phyloP scores from a whole-genome alignment of 495 filamentous ascomycete species.

The Penicillium lividum region DNA sequence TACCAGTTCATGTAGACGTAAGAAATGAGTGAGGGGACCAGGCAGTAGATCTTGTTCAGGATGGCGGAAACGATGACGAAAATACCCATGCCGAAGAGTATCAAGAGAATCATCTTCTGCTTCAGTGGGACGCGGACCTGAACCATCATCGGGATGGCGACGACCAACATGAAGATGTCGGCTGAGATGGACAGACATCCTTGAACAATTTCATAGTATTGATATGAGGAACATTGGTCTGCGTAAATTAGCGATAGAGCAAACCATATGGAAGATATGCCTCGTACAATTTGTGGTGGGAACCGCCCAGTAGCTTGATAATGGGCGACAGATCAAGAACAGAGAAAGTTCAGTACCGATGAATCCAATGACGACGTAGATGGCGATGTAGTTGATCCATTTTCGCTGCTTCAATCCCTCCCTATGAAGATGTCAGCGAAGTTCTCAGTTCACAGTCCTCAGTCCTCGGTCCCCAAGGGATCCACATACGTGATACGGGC shows the following conservation, averaged over 20 bases:
- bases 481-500: conserved; percentile 47
- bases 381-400: conserved; percentile 47
- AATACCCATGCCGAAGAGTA: conserved; percentile 58
- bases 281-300: conserved; percentile 37
- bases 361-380: conserved; percentile 59
- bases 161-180: conserved; percentile 63
- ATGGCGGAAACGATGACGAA: conserved; percentile 68
- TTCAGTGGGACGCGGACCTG: conserved; percentile 54
- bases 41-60: conserved; percentile 68
- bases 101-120: conserved; percentile 58
- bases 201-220: conserved; percentile 54
- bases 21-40: conserved; percentile 50
- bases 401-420: conserved; percentile 41
- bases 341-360: conserved; percentile 62
- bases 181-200: conserved; percentile 63
- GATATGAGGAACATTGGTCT: conserved; percentile 53
- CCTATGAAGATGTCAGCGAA: conserved; percentile 19
- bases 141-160: conserved; percentile 63
- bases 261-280: neutral
- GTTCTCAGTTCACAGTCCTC: neutral
- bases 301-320: conserved; percentile 62
- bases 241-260: neutral
- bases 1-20: conserved; percentile 71
- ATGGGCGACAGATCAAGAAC: conserved; percentile 63
- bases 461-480: neutral